Evolutionary conservation across 2,329 filamentous ascomycete species (phyloP), one percentile per base, ranked within the genome.

Genomic region (Triangularia setosa): DNA sequence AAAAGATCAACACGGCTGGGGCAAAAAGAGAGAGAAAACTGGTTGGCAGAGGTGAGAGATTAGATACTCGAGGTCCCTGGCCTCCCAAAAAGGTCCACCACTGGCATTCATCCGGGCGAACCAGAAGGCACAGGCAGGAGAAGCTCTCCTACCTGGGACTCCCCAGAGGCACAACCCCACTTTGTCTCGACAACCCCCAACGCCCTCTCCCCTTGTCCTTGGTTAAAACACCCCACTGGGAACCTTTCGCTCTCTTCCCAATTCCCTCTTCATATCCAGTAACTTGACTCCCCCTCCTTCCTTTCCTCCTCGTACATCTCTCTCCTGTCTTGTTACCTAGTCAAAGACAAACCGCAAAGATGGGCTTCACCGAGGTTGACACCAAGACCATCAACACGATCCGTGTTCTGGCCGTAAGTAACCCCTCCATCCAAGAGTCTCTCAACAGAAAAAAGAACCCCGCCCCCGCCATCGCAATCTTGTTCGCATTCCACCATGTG

Each of bases 361-460:
- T 98, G 94, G 88, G 88, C 79, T 97, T 91, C 87, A 85, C 86
- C 79, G 91, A 98, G 75, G 80, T 89, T 77, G 95, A 99, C 80
- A 84, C 90, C 85, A 87, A 93, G 81, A 91, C 92, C 77, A 92
- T 99, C 84, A 98, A 98, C 90, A 97, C 94, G 80, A 98, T 99
- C 84, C 92, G 95, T 79, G 82, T 92, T 77, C 87, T 99, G 74
- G 93, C 95, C 79, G 95, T 98, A 90, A 80, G 93, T 89, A 68
- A 63, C 55, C 65, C 58, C 63, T 44, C 67, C 71, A 63, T 67
- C 71, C 60, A 40, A n/a, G 18, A 24, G 12, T 25, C 68, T 73
- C 72, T 72, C 72, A 74, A 67, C 63, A 66, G 65, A 65, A 61
- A 65, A 67, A 65, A 57, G 27, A 58, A 61, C 65, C 65, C 68